phyloP scores from a whole-genome alignment of 2,329 filamentous ascomycete genomes.

The Claviceps pazoutovae region DNA sequence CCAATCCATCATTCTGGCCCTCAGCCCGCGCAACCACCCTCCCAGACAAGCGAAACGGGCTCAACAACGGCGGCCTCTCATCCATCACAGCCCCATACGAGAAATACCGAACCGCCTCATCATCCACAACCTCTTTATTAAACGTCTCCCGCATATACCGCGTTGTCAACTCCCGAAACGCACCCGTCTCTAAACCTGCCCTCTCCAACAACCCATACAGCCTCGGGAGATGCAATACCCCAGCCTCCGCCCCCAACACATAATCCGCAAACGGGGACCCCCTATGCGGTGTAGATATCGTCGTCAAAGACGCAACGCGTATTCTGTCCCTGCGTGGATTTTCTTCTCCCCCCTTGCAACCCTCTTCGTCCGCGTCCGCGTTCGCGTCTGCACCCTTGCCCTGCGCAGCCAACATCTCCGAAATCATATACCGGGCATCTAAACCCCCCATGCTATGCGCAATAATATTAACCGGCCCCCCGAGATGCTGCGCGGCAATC shows the following conservation, averaged over 20 bases:
- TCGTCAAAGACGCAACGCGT: slow-evolving; percentile 36
- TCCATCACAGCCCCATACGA: slow-evolving; percentile 43
- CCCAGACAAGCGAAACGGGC: slow-evolving; percentile 44
- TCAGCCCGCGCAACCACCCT: slow-evolving; percentile 34
- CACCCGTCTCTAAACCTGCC: slow-evolving; percentile 41
- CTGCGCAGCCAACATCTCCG: slow-evolving; percentile 14
- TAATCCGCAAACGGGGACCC: slow-evolving; percentile 43
- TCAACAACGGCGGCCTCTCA: slow-evolving; percentile 40
- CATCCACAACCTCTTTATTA: slow-evolving; percentile 43
- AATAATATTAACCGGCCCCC: slow-evolving; percentile 53
- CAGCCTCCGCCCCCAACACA: slow-evolving; percentile 25
- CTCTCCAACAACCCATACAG: slow-evolving; percentile 36
- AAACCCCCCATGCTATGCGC: slow-evolving; percentile 56
- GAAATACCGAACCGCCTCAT: slow-evolving; percentile 41
- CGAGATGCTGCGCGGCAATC: slow-evolving; percentile 23
- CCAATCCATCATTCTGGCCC: slow-evolving; percentile 52
- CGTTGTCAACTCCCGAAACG: slow-evolving; percentile 46
- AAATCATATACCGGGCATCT: slow-evolving; percentile 52
- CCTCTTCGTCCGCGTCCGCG: too few relatives aligned
- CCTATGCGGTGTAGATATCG: slow-evolving; percentile 40
- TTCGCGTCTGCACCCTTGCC: background rate
- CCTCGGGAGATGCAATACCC: slow-evolving; percentile 35
- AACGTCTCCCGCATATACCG: slow-evolving; percentile 44
- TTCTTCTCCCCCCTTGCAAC: too few relatives aligned
- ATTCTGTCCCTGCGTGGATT: background rate